Evolutionary conservation across 192 early-diverging fungal species (phyloP), one percentile per base, ranked within the genome.

Genomic region (Chytriomyces confervae): DNA sequence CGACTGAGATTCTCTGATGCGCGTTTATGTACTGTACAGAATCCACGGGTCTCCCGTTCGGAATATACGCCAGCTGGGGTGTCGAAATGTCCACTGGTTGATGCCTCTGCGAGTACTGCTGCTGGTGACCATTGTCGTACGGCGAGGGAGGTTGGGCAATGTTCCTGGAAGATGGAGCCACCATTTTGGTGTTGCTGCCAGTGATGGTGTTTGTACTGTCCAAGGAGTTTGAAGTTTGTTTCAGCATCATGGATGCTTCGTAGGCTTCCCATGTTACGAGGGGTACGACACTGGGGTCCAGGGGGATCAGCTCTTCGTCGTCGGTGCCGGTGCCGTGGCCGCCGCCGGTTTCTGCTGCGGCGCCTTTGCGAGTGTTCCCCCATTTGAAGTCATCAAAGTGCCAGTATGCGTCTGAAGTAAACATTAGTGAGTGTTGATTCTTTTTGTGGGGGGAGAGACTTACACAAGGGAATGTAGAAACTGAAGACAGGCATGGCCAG

Each of bases 321-420:
- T 86, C 53, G 8, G 53, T 74, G n/a, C 72, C 72, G 44, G 36
- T 62, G 80, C 82, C 51, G 90, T 90, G 66, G 88, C 70, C 78
- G 86, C 91, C 82, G 87, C 90, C 62, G 89, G 94, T 79, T 78
- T 94, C 94, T 75, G 93, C 94, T 51, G 95, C 94, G 20, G 94
- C 89, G 5, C 96, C 93, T 36, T 93, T 78, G 81, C 95, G 93
- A 43, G 96, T 97, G 80, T 95, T 96, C 69, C 96, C 96, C 95
- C 96, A 98, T n/a, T 93, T 94, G 80, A 98, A 98, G 77, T 98
- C 96, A 61, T 98, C 95, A 83, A 97, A 96, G 83, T 96, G 95
- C 96, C 96, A 98, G 88, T 94, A 97, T 27, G 95, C 90, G 82
- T 97, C 72, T 74, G 44, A 48, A 62, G 36, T 65, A 18, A 62